Conservation (phyloP, 2,329 filamentous ascomycete species). For the Penicillium sp. region DNA sequence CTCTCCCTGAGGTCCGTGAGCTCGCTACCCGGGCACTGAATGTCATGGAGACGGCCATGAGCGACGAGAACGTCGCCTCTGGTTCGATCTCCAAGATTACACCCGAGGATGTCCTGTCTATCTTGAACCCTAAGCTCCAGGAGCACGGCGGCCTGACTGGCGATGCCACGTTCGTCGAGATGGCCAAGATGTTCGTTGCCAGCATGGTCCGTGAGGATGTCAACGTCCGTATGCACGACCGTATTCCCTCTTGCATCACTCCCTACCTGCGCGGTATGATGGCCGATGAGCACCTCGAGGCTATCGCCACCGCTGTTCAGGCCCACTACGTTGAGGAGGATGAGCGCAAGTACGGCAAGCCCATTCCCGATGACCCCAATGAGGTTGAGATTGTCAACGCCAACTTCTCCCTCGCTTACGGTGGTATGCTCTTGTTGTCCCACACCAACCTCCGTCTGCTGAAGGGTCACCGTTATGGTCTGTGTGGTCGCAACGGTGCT, state of each 20-base stretch:
- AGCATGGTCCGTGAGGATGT: slow-evolving; percentile 85
- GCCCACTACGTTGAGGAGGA: slow-evolving; percentile 80
- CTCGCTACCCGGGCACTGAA: slow-evolving; percentile 77
- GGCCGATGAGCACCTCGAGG: slow-evolving; percentile 60
- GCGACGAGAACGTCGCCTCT: slow-evolving; percentile 57
- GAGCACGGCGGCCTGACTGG: slow-evolving; percentile 65
- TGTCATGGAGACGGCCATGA: slow-evolving; percentile 94
- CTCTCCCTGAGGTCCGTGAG: slow-evolving; percentile 90
- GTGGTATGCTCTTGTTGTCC: slow-evolving; percentile 92
- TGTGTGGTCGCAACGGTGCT: slow-evolving; percentile 94
- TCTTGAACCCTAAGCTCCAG: slow-evolving; percentile 75
- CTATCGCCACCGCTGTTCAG: slow-evolving; percentile 72
- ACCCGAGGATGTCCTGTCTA: slow-evolving; percentile 67
- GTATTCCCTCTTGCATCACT: slow-evolving; percentile 66
- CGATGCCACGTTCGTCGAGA: slow-evolving; percentile 61
- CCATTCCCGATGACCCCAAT: slow-evolving; percentile 83
- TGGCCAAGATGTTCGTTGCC: slow-evolving; percentile 71
- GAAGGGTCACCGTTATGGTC: slow-evolving; percentile 95
- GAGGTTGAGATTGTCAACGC: slow-evolving; percentile 97
- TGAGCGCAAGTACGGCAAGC: slow-evolving; percentile 78
- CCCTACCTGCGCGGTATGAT: slow-evolving; percentile 76
- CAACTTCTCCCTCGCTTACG: slow-evolving; percentile 94
- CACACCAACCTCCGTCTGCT: slow-evolving; percentile 93
- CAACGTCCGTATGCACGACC: slow-evolving; percentile 74
- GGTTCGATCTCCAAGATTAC: slow-evolving; percentile 62